phyloP scores from a whole-genome alignment of 140 eudicot genomes.

The Stevia rebaudiana region DNA sequence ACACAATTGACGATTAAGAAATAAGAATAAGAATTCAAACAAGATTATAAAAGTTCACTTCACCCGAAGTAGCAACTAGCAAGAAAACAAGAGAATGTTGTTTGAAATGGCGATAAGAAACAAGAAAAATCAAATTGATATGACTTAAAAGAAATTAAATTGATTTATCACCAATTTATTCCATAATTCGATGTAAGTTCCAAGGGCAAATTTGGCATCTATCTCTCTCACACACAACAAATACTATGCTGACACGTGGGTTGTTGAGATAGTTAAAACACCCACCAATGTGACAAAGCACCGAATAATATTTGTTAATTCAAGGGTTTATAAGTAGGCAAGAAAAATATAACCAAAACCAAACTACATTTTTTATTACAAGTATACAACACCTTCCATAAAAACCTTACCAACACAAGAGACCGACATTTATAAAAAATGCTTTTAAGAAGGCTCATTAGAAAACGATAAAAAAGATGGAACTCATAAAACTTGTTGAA shows the following conservation, averaged over 20 bases:
- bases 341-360: constrained; percentile 17
- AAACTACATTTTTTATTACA: neutral
- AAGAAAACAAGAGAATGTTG: constrained; percentile 41
- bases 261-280: constrained; percentile 8
- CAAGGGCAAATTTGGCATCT: constrained; percentile 26
- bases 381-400: too few species aligned
- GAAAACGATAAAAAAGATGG: too few species aligned
- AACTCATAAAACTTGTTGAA: too few species aligned
- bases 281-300: constrained; percentile 15
- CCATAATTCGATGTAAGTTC: constrained; percentile 27
- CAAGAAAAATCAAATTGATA: constrained; percentile 23
- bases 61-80: constrained; percentile 26
- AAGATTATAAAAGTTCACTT: constrained; percentile 15
- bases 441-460: too few species aligned
- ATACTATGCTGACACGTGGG: constrained; percentile 23
- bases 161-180: constrained; percentile 14
- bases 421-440: too few species aligned
- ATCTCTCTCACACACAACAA: constrained; percentile 2
- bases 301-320: constrained; percentile 15
- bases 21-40: neutral
- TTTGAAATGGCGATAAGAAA: constrained; percentile 21
- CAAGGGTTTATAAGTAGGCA: constrained; percentile 2
- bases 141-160: constrained; percentile 20
- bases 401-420: too few species aligned
- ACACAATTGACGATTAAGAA: constrained; percentile 5